These are phyloP conservation scores for Populus hybrid DNA, from an alignment of 441 rosid genomes.

Conservation along the genomic window DNA sequence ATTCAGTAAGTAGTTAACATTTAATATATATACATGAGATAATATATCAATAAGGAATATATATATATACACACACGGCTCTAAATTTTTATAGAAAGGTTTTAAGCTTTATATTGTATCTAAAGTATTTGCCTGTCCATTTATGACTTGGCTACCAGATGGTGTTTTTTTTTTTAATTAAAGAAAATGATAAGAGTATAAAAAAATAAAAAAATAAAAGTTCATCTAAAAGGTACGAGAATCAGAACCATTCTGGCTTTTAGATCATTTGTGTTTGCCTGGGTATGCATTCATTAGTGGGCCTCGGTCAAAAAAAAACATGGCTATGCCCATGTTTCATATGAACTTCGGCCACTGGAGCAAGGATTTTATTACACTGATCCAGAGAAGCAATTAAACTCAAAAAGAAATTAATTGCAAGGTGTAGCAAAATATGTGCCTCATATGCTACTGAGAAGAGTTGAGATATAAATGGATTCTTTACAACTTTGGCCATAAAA, in stretches of 20 bases:
- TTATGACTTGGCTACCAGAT: too few species aligned
- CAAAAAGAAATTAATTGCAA: neutral
- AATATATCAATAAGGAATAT: too few species aligned
- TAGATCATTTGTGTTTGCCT: neutral
- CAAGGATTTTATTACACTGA: neutral
- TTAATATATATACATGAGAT: too few species aligned
- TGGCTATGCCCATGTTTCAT: neutral
- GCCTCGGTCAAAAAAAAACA: neutral
- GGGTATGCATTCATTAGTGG: neutral
- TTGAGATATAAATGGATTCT: slow-evolving; percentile 16
- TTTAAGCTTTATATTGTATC: too few species aligned
- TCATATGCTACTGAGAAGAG: slow-evolving; percentile 21
- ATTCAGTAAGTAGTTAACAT: too few species aligned
- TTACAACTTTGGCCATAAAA: slow-evolving; percentile 24
- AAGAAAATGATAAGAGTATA: too few species aligned
- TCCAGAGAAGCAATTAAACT: neutral
- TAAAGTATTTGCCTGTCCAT: too few species aligned
- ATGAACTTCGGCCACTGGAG: neutral
- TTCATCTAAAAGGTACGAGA: neutral
- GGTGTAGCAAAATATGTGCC: slow-evolving; percentile 24
- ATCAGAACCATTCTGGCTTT: neutral
- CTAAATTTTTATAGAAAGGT: too few species aligned
- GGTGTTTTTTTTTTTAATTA: too few species aligned
- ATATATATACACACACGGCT: too few species aligned
- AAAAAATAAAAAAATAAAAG: too few species aligned